A percentile compares a stretch with the other conserved stretches of the same genome.
These are phyloP conservation scores for Auxenochlorella protothecoides DNA, from an alignment of 139 green algal genomes.

Conservation along the genomic window DNA sequence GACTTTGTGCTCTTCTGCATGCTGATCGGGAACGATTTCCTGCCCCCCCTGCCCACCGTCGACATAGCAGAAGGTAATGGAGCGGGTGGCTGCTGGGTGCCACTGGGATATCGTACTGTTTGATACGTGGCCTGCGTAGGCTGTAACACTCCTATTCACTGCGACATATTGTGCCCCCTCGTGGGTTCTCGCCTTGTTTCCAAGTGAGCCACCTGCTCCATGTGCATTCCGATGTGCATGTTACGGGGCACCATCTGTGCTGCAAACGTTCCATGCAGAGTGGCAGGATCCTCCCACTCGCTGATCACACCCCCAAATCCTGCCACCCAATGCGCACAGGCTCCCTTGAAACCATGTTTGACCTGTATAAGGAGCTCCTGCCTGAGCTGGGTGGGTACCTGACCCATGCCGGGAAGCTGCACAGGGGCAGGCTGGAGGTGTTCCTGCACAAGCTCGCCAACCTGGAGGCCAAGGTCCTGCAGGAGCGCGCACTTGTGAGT, in stretches of 20 bases:
- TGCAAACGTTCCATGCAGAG: no score
- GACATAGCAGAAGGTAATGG: conserved; percentile 78
- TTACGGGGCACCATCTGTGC: no score
- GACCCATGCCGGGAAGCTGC: conserved; percentile 58
- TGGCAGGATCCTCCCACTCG: no score
- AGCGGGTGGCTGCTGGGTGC: no score
- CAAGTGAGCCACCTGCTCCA: no score
- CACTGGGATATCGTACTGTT: no score
- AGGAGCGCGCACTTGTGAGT: conserved; percentile 55
- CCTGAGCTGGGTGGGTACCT: conserved; percentile 76
- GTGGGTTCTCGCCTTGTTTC: no score
- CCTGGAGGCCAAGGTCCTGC: conserved; percentile 59
- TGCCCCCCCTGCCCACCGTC: conserved; percentile 79
- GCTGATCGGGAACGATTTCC: conserved; percentile 93
- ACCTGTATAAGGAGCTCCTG: conserved; percentile 80
- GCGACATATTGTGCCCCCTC: no score
- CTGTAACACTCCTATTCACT: no score
- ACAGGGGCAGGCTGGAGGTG: conserved; percentile 48
- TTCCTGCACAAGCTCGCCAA: conserved; percentile 51
- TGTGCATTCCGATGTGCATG: no score
- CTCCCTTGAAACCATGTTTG: conserved; percentile 75
- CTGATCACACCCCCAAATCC: no score
- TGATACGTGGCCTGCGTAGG: no score
- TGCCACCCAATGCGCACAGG: background rate
- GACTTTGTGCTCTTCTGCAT: conserved; percentile 94